phyloP scores from a whole-genome alignment of 805 yeast genomes.

The Starmerella etchellsii region DNA sequence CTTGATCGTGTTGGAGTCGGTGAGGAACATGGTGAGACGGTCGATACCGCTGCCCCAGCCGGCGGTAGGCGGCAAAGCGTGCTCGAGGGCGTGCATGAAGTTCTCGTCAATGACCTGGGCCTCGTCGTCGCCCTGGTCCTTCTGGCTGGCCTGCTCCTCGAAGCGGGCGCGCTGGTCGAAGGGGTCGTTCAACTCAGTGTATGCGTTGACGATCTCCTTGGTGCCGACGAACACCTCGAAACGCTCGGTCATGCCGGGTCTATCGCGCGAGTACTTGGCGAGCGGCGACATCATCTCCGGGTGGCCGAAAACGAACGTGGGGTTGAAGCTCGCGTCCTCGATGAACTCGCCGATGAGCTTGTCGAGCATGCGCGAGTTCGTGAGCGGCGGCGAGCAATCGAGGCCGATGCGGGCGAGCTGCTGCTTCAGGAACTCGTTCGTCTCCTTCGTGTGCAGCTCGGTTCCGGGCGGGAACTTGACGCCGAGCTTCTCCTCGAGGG shows the following conservation, averaged over 20 bases:
- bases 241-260: conserved; percentile 94
- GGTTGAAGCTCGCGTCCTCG: conserved; percentile 89
- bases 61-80: conserved; percentile 98
- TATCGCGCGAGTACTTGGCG: conserved; percentile 87
- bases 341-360: conserved; percentile 85
- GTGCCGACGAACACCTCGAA: conserved; percentile 98
- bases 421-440: conserved; percentile 77
- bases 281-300: conserved; percentile 99
- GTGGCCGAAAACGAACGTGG: conserved; percentile 95
- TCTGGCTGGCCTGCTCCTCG: conserved; percentile 98
- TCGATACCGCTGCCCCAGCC: conserved; percentile 99
- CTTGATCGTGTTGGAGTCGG: conserved; percentile 91
- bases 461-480: conserved; percentile 94
- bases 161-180: conserved; percentile 95
- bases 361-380: conserved; percentile 98
- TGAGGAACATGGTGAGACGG: conserved; percentile 94
- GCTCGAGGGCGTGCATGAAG: conserved; percentile 94
- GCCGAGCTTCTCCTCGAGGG: conserved; percentile 71
- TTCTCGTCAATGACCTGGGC: conserved; percentile 94
- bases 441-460: conserved; percentile 83
- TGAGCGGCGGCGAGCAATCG: conserved; percentile 82
- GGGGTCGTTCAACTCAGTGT: conserved; percentile 98
- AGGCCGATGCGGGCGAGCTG: conserved; percentile 65
- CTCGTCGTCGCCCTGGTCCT: conserved; percentile 98
- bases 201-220: conserved; percentile 95